phyloP scores from a whole-genome alignment of 2,329 filamentous ascomycete genomes.

The Pseudogymnoascus destructans region DNA sequence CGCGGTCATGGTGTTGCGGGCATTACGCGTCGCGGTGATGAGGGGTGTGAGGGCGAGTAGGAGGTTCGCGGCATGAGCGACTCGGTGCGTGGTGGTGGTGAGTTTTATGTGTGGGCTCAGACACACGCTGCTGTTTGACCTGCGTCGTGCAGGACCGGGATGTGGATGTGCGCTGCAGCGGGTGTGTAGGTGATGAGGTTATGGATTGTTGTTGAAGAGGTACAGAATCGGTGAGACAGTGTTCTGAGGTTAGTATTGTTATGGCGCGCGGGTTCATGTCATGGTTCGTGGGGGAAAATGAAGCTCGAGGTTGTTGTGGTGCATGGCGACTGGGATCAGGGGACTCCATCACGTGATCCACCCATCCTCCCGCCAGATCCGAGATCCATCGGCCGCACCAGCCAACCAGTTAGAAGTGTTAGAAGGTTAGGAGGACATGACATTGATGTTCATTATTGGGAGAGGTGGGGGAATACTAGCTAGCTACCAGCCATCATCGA shows the following conservation, averaged over 20 bases:
- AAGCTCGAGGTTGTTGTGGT: no score
- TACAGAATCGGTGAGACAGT: neutral
- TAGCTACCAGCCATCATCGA: no score
- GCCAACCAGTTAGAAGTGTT: no score
- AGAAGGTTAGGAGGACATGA: no score
- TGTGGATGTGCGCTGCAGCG: neutral
- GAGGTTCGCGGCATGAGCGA: neutral
- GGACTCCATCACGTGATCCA: no score
- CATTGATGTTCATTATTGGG: no score
- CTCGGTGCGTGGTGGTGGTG: neutral
- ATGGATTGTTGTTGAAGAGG: neutral
- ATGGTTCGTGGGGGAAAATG: neutral
- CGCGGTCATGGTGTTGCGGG: neutral
- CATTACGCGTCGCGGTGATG: neutral
- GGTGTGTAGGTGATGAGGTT: neutral
- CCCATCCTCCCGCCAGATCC: no score
- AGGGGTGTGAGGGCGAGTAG: neutral
- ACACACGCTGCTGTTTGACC: slow-evolving; percentile 1
- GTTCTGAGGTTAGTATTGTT: neutral
- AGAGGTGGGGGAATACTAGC: no score
- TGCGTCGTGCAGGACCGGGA: slow-evolving; percentile 3
- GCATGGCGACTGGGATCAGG: no score
- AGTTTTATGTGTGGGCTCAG: neutral
- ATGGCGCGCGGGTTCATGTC: no score
- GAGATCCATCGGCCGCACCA: no score